Evolutionary conservation across 169 alveolate genomes (phyloP), one percentile per base, ranked within the genome.

Genomic region (Fabrea salina): DNA sequence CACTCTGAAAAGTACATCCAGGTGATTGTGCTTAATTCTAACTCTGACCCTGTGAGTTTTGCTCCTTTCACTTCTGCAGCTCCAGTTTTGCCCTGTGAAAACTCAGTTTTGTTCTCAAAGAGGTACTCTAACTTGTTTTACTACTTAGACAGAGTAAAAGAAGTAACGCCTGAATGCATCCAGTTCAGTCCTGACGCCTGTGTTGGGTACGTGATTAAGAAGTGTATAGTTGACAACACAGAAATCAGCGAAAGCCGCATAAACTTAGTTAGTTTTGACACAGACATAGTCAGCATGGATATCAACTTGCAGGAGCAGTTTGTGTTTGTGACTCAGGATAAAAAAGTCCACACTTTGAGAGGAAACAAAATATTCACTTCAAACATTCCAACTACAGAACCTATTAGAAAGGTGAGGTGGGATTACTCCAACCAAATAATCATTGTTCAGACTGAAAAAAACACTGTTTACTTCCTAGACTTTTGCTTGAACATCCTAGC

Each of bases 241-340:
- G 78, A 68, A 11, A 68, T 68, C 16, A 68, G 5, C 44, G 78
- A 68, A 68, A n/a, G 66, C 30, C 16, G 4, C 40, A n/a, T 68
- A 16, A 35, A 43, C 30, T 43, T 40, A 7, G 25, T 68, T 13
- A 47, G 78, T 40, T 68, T 19, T 30, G 78, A 68, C 64, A 19
- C 78, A 0, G 78, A 68, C 8, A 13, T 68, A 19, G 37, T 1
- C 11, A 25, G 50, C 44, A 25, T 40, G 8, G 78, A 68, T 44
- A 43, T 68, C 0, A 47, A 68, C 35, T n/a, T 1, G 40, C 57
- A 68, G 11, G 78, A 68, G 3, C n/a, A n/a, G 2, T 47, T 68
- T n/a, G 78, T 43, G 0, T 68, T 68, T 39, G 7, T 68, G 8
- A 68, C 78, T 19, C 19, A 11, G 7, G 50, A 68, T 1, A 37